Conservation (phyloP, 2,329 filamentous ascomycete species). For the Byssothecium circinans region DNA sequence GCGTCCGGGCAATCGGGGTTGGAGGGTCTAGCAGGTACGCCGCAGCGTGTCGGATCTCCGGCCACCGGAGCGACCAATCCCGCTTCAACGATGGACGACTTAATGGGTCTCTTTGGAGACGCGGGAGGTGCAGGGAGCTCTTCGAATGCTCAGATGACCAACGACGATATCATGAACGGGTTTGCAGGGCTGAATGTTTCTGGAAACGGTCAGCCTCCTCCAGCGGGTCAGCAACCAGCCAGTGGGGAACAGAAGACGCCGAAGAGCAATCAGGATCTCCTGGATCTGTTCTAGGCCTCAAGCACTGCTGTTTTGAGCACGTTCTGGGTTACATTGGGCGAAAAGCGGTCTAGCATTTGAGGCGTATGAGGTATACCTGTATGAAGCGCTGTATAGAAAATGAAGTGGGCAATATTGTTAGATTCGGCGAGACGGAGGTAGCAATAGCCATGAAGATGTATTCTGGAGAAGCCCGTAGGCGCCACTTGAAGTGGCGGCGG, state of each 20-base stretch:
- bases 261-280: constrained; percentile 59
- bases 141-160: constrained; percentile 40
- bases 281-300: constrained; percentile 57
- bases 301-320: too few relatives aligned
- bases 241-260: constrained; percentile 52
- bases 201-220: constrained; percentile 64
- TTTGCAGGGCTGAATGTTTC: constrained; percentile 81
- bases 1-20: constrained; percentile 52
- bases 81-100: constrained; percentile 70
- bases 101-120: constrained; percentile 69
- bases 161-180: constrained; percentile 71
- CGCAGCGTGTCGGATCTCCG: constrained; percentile 69
- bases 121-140: constrained; percentile 36
- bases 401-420: constrained; percentile 5
- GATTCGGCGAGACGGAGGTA: not conserved
- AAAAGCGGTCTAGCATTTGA: constrained; percentile 20
- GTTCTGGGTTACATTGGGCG: constrained; percentile 8
- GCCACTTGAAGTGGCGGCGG: constrained; percentile 7
- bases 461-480: not conserved
- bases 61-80: constrained; percentile 48
- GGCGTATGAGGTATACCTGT: constrained; percentile 16
- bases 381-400: constrained; percentile 20
- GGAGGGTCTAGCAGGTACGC: constrained; percentile 63
- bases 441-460: not conserved
- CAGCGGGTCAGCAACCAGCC: constrained; percentile 63